phyloP scores from a whole-genome alignment of 768 basidiomycete species.

The Termitomyces bulborhizus region DNA sequence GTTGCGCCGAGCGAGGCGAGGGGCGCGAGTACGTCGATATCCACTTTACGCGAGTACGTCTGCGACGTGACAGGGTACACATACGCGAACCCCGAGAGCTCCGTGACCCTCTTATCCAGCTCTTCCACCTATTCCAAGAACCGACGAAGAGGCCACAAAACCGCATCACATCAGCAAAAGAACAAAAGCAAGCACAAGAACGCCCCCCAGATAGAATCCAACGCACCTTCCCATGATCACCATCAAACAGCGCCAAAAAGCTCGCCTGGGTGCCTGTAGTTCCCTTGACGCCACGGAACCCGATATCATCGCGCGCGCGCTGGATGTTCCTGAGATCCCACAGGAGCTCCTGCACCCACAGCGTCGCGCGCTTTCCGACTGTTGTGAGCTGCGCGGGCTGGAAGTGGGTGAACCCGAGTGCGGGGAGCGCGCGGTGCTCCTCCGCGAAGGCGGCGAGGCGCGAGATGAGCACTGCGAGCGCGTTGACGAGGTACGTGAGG shows the following conservation, averaged over 20 bases:
- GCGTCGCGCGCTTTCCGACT: conserved; percentile 91
- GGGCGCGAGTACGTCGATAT: conserved; percentile 86
- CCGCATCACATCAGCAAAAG: too few relatives aligned
- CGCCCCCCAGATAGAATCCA: too few relatives aligned
- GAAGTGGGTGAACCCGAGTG: conserved; percentile 97
- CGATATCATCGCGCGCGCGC: conserved; percentile 85
- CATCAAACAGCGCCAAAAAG: conserved; percentile 91
- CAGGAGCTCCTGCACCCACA: conserved; percentile 97
- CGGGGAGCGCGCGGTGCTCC: conserved; percentile 83
- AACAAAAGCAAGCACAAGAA: too few relatives aligned
- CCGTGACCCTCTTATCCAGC: conserved; percentile 84
- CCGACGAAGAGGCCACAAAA: too few relatives aligned
- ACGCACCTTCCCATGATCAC: conserved; percentile 79
- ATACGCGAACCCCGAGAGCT: conserved; percentile 87
- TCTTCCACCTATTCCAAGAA: conserved; percentile 54
- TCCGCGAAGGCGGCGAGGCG: conserved; percentile 81
- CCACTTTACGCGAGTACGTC: conserved; percentile 98
- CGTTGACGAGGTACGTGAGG: conserved; percentile 75
- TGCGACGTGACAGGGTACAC: conserved; percentile 98
- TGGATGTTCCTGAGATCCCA: conserved; percentile 96
- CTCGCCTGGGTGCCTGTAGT: conserved; percentile 98
- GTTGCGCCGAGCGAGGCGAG: conserved; percentile 89
- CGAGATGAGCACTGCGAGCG: conserved; percentile 86
- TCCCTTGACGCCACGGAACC: conserved; percentile 98
- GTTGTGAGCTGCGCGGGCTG: conserved; percentile 98